These are phyloP conservation scores for Chloroidium sp. DNA, from an alignment of 163 green algal species.

Conservation along the genomic window DNA sequence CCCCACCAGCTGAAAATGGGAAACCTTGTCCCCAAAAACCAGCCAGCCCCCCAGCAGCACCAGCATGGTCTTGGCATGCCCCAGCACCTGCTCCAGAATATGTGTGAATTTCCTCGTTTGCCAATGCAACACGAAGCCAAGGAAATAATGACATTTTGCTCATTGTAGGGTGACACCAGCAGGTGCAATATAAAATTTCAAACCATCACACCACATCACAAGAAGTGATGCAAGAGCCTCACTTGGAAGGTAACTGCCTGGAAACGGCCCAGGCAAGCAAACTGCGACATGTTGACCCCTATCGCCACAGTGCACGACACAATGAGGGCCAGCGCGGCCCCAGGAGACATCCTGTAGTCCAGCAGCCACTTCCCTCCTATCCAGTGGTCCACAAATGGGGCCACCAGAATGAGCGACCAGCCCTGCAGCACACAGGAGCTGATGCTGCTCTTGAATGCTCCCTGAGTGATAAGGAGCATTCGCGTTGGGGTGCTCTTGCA, in stretches of 20 bases:
- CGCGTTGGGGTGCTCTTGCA: too few species aligned
- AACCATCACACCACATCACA: background rate
- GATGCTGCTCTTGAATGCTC: too few species aligned
- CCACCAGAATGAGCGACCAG: constrained; percentile 67
- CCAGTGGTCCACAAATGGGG: constrained; percentile 71
- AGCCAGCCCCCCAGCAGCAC: constrained; percentile 75
- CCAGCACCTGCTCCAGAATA: constrained; percentile 60
- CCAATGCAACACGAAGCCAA: background rate
- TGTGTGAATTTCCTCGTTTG: too few species aligned
- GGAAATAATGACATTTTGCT: background rate
- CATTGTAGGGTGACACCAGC: background rate
- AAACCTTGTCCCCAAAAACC: constrained; percentile 65
- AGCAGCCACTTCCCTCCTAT: constrained; percentile 65
- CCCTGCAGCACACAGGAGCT: constrained; percentile 28
- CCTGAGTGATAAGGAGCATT: too few species aligned
- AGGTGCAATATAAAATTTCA: background rate
- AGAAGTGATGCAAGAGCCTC: background rate
- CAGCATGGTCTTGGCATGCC: constrained; percentile 82
- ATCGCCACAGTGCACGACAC: constrained; percentile 70
- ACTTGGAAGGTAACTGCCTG: constrained; percentile 87
- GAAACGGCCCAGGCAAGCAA: constrained; percentile 89
- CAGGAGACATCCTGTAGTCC: constrained; percentile 24
- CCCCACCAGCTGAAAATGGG: constrained; percentile 45
- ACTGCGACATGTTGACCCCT: constrained; percentile 85
- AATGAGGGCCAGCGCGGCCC: constrained; percentile 21